These are phyloP conservation scores for Alliaria petiolata DNA, from an alignment of 345 rosid species.

Conservation along the genomic window DNA sequence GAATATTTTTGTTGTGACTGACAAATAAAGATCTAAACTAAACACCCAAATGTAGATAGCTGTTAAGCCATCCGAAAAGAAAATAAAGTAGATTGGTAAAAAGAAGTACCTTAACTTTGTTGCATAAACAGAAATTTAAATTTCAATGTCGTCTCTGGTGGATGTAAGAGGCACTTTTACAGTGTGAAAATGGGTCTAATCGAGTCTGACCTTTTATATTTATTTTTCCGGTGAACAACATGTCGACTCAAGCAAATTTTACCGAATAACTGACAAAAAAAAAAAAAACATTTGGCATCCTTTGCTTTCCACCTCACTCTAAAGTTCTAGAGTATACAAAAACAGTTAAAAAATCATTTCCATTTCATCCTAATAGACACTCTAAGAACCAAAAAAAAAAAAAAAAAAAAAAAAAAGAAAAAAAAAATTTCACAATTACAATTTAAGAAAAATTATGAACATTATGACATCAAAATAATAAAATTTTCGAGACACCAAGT, in stretches of 20 bases:
- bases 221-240: not conserved
- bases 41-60: no score
- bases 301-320: constrained; percentile 28
- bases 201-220: no score
- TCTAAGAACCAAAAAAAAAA: constrained; percentile 16
- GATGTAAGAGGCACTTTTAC: no score
- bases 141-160: no score
- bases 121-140: no score
- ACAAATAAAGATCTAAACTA: no score
- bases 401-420: not conserved
- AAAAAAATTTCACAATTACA: constrained; percentile 16
- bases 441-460: constrained; percentile 31
- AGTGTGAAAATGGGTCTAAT: no score
- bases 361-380: constrained; percentile 19
- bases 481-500: not conserved
- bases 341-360: constrained; percentile 5
- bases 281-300: constrained; percentile 34
- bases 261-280: constrained; percentile 9
- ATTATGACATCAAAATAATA: constrained; percentile 26
- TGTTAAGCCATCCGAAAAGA: no score
- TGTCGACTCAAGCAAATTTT: constrained; percentile 3
- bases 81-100: no score
- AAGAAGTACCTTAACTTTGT: no score
- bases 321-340: not conserved
- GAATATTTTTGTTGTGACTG: no score